Percentiles rank a stretch among this genome's conserved stretches.
These are phyloP conservation scores for Salix purpurea DNA, from an alignment of 345 rosid genomes.

Conservation along the genomic window DNA sequence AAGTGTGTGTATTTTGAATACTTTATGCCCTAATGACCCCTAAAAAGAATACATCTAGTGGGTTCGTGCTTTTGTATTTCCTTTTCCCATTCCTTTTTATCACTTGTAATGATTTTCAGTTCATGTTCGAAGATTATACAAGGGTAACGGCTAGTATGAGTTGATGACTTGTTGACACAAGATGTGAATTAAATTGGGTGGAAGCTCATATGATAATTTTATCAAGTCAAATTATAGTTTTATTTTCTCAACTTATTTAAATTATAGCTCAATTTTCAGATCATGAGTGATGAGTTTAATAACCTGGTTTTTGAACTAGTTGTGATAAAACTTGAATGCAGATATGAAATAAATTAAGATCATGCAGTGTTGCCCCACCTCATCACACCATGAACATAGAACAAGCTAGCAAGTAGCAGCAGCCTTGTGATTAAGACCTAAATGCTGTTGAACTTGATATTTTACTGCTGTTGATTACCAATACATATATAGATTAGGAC, in stretches of 20 bases:
- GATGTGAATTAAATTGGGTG: too few species aligned
- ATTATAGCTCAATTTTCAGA: too few species aligned
- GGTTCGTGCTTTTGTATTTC: constrained; percentile 14
- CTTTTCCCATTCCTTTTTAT: constrained; percentile 9
- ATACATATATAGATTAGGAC: not conserved
- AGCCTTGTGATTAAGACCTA: not conserved
- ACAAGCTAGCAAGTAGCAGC: not conserved
- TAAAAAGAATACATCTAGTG: constrained; percentile 47
- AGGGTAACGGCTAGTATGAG: constrained; percentile 7
- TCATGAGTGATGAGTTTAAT: too few species aligned
- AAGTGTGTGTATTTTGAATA: constrained; percentile 34
- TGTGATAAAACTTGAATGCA: not conserved
- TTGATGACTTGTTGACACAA: too few species aligned
- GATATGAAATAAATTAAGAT: not conserved
- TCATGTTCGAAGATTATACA: constrained; percentile 14
- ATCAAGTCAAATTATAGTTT: too few species aligned
- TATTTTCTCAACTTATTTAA: too few species aligned
- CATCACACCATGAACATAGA: not conserved
- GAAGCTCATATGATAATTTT: too few species aligned
- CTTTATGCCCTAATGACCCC: constrained; percentile 35
- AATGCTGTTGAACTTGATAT: not conserved
- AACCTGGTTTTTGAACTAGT: too few species aligned
- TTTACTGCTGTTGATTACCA: not conserved
- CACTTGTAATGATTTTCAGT: constrained; percentile 16
- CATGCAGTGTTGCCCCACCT: not conserved